Percentiles rank a stretch among this genome's conserved stretches.
Evolutionary conservation across 805 yeast genomes (phyloP).

Genomic region (Lachancea sp.): DNA sequence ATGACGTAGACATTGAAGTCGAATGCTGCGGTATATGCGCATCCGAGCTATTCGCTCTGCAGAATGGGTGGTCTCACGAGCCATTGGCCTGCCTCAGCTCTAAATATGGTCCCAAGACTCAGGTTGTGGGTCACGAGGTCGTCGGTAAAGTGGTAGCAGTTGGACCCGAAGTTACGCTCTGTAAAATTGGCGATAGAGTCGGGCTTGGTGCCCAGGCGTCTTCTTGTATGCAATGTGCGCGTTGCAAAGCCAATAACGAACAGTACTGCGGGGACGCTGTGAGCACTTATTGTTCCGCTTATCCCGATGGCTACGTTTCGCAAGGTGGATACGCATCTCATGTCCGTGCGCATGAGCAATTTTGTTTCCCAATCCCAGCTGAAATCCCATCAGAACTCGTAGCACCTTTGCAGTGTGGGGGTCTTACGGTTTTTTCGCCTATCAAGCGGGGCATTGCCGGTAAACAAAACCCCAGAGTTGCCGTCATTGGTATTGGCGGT

Average conservation of each 20-base stretch:
- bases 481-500: conserved; percentile 43
- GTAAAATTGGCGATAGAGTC: conserved; percentile 61
- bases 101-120: conserved; percentile 22
- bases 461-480: conserved; percentile 36
- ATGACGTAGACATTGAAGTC: conserved; percentile 48
- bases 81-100: conserved; percentile 9
- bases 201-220: conserved; percentile 71
- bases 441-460: conserved; percentile 38
- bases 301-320: conserved; percentile 41
- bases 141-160: conserved; percentile 48
- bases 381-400: conserved; percentile 45
- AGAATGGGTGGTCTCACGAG: conserved; percentile 43
- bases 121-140: conserved; percentile 57
- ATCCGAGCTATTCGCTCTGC: conserved; percentile 37
- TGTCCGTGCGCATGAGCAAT: conserved; percentile 56
- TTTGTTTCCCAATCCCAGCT: conserved; percentile 60
- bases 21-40: conserved; percentile 61
- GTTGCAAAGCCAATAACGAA: conserved; percentile 52
- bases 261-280: conserved; percentile 46
- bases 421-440: conserved; percentile 67
- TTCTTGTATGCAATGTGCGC: conserved; percentile 55
- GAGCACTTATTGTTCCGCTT: conserved; percentile 46
- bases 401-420: conserved; percentile 76
- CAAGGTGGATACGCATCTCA: conserved; percentile 70
- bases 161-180: conserved; percentile 34